phyloP scores from a whole-genome alignment of 2,329 filamentous ascomycete species.

The Saccharata proteae region DNA sequence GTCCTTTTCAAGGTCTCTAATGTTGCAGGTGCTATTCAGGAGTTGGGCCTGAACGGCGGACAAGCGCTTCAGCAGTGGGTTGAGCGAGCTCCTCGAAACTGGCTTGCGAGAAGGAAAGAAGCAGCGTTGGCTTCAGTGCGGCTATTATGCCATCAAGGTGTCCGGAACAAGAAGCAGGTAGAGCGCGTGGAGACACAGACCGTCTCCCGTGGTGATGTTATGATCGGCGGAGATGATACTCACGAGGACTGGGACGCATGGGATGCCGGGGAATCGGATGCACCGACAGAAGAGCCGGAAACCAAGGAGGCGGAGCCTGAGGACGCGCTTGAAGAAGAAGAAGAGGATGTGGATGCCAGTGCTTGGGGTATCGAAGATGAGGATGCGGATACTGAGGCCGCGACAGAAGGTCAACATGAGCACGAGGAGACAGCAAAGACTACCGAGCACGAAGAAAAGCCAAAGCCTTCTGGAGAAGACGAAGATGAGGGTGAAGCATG shows the following conservation, averaged over 20 bases:
- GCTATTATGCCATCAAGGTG: constrained; percentile 51
- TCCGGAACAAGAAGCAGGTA: constrained; percentile 56
- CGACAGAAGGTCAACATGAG: constrained; percentile 19
- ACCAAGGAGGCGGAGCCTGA: constrained; percentile 9
- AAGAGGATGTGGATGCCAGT: constrained; percentile 36
- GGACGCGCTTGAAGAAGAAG: constrained; percentile 14
- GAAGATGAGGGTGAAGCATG: constrained; percentile 52
- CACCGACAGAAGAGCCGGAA: constrained; percentile 7
- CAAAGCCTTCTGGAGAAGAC: constrained; percentile 12
- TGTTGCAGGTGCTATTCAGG: constrained; percentile 53
- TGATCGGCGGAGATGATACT: constrained; percentile 41
- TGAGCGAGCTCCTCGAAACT: constrained; percentile 64
- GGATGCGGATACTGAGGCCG: constrained; percentile 15
- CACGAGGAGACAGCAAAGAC: constrained; percentile 22
- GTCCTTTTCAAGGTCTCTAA: constrained; percentile 51
- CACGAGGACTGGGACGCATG: constrained; percentile 65
- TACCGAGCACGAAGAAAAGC: no score
- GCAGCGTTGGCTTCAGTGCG: constrained; percentile 65
- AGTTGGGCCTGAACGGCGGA: constrained; percentile 49
- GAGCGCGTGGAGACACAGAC: constrained; percentile 78
- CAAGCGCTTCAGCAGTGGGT: constrained; percentile 66
- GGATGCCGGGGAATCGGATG: constrained; percentile 52
- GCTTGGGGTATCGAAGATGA: constrained; percentile 36
- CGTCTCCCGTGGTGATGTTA: constrained; percentile 56
- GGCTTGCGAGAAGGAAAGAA: constrained; percentile 76